Evolutionary conservation across 2,329 filamentous ascomycete species (phyloP), one percentile per base, ranked within the genome.

Genomic region (Boeremia lycopersici): DNA sequence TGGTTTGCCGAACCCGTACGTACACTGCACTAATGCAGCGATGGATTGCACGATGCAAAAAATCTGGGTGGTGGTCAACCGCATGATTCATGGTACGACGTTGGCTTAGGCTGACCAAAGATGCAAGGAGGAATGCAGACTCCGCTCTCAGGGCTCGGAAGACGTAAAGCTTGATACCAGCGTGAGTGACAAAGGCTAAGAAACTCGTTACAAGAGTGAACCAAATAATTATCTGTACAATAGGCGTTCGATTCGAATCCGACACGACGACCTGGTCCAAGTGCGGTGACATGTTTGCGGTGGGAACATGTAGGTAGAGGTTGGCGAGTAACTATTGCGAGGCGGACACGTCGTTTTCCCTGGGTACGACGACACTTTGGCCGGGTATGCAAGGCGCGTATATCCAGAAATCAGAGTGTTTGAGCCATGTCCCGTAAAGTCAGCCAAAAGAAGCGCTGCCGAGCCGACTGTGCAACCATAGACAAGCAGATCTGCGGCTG

Each of bases 221-320:
- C 64, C 64, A 68, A 12, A 61, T 57, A n/a, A 64, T 40, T 25
- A 68, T 66, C 33, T 68, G 62, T n/a, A 68, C 52, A 8, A 67
- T 50, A 11, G 66, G 66, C 28, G 60, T 67, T 9, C 56, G 54
- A 35, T 69, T 68, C 13, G 52, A 39, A 25, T 57, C 61, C 11
- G 57, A 59, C 17, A 64, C 9, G 11, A 64, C 51, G 19, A 63
- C 46, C 48, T 67, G 63, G 38, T 57, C 26, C 46, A 50, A 25
- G 6, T 36, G 45, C 25, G 42, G 57, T 17, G 34, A 51, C 42
- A 53, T 54, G 12, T 52, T 40, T n/a, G 28, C 19, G 15, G 53
- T 38, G 19, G 50, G n/a, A 42, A 15, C 19, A 17, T 46, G 29
- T 39, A 25, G 43, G 46, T 28, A 30, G 41, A 45, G 39, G 33